phyloP scores from a whole-genome alignment of 305 asterid genomes.

The Galium porrigens region DNA sequence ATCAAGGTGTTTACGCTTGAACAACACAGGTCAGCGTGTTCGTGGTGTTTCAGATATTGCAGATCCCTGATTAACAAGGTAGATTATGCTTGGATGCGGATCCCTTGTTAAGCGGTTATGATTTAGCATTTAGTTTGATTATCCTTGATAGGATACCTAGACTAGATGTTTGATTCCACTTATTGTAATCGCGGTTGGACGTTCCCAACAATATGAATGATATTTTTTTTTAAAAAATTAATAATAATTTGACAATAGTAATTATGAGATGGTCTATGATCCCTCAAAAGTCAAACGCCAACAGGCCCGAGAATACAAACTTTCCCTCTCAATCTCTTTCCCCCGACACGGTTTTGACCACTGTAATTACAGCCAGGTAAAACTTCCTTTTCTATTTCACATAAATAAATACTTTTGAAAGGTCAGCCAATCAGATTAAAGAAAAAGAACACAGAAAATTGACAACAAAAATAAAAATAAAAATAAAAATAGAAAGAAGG shows the following conservation, averaged over 20 bases:
- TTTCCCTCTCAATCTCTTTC: conserved; percentile 9
- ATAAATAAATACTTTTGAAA: not conserved
- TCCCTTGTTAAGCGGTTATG: too few species aligned
- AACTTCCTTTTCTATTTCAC: not conserved
- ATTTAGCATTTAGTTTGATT: too few species aligned
- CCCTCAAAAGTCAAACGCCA: not conserved
- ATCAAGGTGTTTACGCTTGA: too few species aligned
- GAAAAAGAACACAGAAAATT: not conserved
- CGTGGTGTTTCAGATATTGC: too few species aligned
- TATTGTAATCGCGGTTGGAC: too few species aligned
- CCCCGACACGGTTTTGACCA: conserved; percentile 16
- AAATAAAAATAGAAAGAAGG: not conserved
- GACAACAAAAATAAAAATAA: not conserved
- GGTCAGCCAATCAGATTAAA: conserved; percentile 8
- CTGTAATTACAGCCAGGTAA: not conserved
- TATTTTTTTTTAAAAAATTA: too few species aligned
- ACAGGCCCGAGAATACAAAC: not conserved
- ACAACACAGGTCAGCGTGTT: too few species aligned
- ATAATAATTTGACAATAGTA: not conserved
- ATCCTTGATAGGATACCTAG: too few species aligned
- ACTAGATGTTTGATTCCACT: too few species aligned
- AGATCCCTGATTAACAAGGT: too few species aligned
- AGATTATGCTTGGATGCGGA: too few species aligned
- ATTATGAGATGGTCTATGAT: not conserved
- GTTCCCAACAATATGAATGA: too few species aligned